These are phyloP conservation scores for Fragaria vesca DNA, from an alignment of 306 rosid species.

Conservation along the genomic window DNA sequence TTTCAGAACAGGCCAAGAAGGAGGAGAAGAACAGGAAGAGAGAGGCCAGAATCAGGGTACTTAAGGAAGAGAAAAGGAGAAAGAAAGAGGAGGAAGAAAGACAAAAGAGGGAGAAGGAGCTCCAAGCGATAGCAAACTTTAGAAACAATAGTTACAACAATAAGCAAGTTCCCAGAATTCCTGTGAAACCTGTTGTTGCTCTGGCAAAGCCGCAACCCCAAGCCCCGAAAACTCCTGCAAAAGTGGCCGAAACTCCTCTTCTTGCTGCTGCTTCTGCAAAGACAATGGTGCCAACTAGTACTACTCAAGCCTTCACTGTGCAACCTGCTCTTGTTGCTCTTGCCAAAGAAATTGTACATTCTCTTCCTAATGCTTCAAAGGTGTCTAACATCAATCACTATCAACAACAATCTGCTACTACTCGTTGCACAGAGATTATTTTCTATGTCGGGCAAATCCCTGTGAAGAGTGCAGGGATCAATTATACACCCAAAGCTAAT, in stretches of 20 bases:
- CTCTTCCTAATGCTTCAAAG: not conserved
- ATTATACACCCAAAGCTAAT: not conserved
- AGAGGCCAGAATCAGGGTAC: not conserved
- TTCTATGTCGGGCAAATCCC: not conserved
- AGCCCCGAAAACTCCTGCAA: not conserved
- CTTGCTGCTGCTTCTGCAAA: not conserved
- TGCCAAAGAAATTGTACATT: not conserved
- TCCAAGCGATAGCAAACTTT: not conserved
- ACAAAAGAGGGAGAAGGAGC: not conserved
- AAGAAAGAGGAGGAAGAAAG: not conserved
- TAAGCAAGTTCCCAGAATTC: not conserved
- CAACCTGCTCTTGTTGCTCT: not conserved
- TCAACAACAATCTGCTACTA: not conserved
- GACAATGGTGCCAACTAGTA: not conserved
- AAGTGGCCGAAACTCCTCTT: not conserved
- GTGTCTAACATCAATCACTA: not conserved
- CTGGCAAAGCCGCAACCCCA: not conserved
- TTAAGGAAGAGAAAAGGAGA: not conserved
- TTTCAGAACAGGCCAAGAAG: not conserved
- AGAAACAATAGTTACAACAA: not conserved
- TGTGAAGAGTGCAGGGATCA: not conserved
- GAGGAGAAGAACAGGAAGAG: not conserved
- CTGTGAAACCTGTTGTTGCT: not conserved
- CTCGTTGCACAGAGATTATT: not conserved
- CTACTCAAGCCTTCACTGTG: too few species aligned